These are phyloP conservation scores for Leccinum subgranulosum DNA, from an alignment of 768 basidiomycete genomes.

Conservation along the genomic window DNA sequence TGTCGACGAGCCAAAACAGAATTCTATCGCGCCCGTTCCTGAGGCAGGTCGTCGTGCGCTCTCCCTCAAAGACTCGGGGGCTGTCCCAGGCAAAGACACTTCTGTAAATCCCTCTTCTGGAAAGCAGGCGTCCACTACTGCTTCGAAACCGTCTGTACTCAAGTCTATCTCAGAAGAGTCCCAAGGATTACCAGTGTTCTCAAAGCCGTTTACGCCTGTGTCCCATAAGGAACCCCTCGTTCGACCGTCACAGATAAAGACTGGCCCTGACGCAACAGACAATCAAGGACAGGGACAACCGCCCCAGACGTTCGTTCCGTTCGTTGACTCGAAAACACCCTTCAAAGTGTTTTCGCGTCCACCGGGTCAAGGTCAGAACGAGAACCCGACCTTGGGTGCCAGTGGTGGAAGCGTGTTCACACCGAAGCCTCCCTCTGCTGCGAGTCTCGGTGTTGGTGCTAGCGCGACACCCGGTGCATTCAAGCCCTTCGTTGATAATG, in stretches of 20 bases:
- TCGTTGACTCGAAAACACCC: conserved; percentile 38
- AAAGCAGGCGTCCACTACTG: conserved; percentile 29
- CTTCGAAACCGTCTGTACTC: conserved; percentile 25
- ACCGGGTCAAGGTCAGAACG: conserved; percentile 40
- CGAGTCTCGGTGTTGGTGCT: conserved; percentile 5
- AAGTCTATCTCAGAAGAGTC: conserved; percentile 37
- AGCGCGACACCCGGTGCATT: conserved; percentile 23
- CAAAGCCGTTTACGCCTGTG: conserved; percentile 64
- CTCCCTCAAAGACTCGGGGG: conserved; percentile 45
- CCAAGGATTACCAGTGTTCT: conserved; percentile 44
- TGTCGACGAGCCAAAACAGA: conserved; percentile 51
- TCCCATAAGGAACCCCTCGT: conserved; percentile 36
- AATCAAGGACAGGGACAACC: conserved; percentile 13
- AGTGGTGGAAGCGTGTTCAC: conserved; percentile 35
- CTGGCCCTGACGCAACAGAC: conserved; percentile 15
- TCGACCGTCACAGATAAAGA: conserved; percentile 22
- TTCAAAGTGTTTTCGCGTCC: conserved; percentile 71
- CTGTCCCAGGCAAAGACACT: conserved; percentile 12
- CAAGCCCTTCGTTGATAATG: conserved; percentile 36
- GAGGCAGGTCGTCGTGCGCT: conserved; percentile 41
- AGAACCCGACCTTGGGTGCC: conserved; percentile 29
- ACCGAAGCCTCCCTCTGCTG: conserved; percentile 38
- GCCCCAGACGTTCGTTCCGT: conserved; percentile 40
- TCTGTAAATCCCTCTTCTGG: conserved; percentile 12
- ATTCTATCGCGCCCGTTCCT: conserved; percentile 32